phyloP scores from a whole-genome alignment of 495 filamentous ascomycete species.

The Monascus purpureus region DNA sequence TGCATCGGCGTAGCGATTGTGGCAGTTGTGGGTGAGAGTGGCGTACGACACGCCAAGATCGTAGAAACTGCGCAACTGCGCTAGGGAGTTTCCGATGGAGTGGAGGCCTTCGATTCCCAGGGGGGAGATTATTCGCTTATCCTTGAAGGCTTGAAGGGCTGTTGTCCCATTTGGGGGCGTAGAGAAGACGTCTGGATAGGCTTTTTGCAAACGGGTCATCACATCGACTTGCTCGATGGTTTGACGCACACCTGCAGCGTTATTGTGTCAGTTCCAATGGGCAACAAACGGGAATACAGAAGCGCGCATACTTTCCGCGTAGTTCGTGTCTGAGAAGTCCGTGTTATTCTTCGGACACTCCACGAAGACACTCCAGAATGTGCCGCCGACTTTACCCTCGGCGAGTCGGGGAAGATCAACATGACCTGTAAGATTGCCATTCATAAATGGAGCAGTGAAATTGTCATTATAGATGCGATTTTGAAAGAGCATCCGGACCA shows the following conservation, averaged over 20 bases:
- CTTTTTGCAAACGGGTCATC: conserved; percentile 49
- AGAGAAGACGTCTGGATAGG: conserved; percentile 57
- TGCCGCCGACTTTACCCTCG: conserved; percentile 40
- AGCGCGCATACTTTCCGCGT: conserved; percentile 37
- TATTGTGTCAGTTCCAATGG: too few relatives aligned
- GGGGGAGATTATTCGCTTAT: conserved; percentile 51
- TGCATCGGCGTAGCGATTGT: conserved; percentile 79
- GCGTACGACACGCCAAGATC: conserved; percentile 78
- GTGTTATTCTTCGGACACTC: conserved; percentile 56
- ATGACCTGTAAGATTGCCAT: conserved; percentile 53
- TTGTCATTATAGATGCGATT: conserved; percentile 67
- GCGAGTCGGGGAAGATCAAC: conserved; percentile 62
- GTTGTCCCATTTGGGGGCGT: conserved; percentile 38
- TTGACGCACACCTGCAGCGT: conserved; percentile 48
- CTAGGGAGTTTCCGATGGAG: conserved; percentile 78
- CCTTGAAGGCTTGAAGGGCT: conserved; percentile 44
- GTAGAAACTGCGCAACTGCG: conserved; percentile 62
- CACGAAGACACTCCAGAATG: conserved; percentile 86
- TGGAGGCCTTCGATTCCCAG: conserved; percentile 86
- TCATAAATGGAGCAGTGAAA: conserved; percentile 55
- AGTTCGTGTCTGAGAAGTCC: conserved; percentile 63
- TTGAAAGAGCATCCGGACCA: conserved; percentile 46
- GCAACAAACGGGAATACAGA: too few relatives aligned
- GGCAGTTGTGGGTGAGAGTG: conserved; percentile 88
- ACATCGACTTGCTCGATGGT: conserved; percentile 80